A percentile compares a stretch with the other conserved stretches of the same genome.
phyloP scores from a whole-genome alignment of 495 filamentous ascomycete species.

The Penicillium tannophilum region DNA sequence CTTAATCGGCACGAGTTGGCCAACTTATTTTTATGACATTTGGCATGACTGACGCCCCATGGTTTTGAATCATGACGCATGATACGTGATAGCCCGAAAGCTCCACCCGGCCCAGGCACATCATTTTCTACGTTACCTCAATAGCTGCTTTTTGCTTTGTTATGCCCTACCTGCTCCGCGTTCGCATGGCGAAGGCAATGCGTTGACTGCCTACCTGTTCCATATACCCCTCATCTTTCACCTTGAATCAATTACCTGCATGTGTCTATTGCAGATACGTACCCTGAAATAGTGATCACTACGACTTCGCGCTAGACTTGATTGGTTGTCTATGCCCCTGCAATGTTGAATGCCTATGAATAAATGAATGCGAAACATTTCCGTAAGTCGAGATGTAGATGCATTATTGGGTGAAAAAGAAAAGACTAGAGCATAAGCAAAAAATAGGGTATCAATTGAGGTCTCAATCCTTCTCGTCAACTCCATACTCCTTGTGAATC shows the following conservation, averaged over 20 bases:
- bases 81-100: too few species aligned
- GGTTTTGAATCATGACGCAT: too few species aligned
- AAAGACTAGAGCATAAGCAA: too few species aligned
- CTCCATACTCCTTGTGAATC: constrained; percentile 62
- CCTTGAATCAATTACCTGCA: not conserved
- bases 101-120: too few species aligned
- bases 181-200: not conserved
- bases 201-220: constrained; percentile 4
- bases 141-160: too few species aligned
- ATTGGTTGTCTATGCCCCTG: not conserved
- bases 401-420: too few species aligned
- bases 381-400: too few species aligned
- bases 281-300: not conserved
- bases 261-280: not conserved
- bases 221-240: not conserved
- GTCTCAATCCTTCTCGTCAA: constrained; percentile 24
- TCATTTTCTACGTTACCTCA: too few species aligned
- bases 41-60: not conserved
- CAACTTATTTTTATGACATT: not conserved
- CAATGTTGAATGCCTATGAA: not conserved
- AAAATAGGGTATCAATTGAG: not conserved
- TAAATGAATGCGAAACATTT: not conserved
- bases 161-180: too few species aligned
- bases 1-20: constrained; percentile 18
- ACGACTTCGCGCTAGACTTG: not conserved